Base-by-base conservation (phyloP, 371 early-diverging fungal species). In the Mucor mucedo region DNA sequence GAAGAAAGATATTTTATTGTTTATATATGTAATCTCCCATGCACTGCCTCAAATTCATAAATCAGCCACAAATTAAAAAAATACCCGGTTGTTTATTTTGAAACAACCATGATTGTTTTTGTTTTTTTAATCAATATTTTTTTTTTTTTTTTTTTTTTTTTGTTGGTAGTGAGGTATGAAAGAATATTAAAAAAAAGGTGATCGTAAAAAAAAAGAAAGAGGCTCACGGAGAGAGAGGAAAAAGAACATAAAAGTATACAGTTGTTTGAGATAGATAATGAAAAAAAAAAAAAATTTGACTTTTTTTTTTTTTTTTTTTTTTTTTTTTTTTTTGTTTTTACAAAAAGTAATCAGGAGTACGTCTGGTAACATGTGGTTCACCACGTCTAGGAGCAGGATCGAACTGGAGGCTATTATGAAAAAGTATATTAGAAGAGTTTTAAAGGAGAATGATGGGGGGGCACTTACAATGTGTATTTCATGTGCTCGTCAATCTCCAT, bases 341-440 rank as follows among this genome's bases (percentile, higher is more conserved):
- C 87, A 98, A 82, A 87, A 98, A 98, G 79, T 98, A 99, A 78
- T 99, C 98, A 38, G 99, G 99, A n/a, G 98, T 98, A 66, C 97
- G 92, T 69, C 97, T 89, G 44, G 96, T 93, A 55, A 97, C 97
- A 73, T 97, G 96, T n/a, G 98, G 98, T 74, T 99, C 99, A 42
- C 97, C 97, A 68, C 92, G 90, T 73, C 96, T 89, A 55, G 99
- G 99, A 40, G 99, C 98, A 52, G 98, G 99, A 70, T 99, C 99
- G 70, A 98, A 99, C 84, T 98, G 99, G 61, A 94, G 84, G 89
- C 93, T 94, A 73, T 13, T 27, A 30, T 6, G 11, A 53, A 48
- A 40, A 32, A 33, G 16, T 45, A 21, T 5, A 14, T 28, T 16
- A 47, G 30, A 42, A 42, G 44, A 42, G 27, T 27, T 21, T 21